Base-by-base conservation (phyloP, 179 eudicot genomes). In the Vitellaria paradoxa region DNA sequence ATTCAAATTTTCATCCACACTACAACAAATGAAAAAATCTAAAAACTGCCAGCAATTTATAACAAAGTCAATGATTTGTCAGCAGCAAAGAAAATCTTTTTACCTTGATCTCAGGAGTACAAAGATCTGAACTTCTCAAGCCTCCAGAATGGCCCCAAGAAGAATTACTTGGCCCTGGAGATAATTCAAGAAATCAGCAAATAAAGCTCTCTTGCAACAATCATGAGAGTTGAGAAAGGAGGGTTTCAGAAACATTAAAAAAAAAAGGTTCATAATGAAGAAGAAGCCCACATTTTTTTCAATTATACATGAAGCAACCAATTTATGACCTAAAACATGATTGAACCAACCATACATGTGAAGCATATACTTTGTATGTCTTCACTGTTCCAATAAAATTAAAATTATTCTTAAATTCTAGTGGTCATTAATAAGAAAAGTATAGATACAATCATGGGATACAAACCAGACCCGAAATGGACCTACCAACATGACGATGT, bases 21-120 rank as follows among this genome's bases (percentile, higher is more conserved):
- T 65, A 66, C 71, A 64, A 77, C 76, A 13, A 80, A 50, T 26
- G 42, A 60, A 13, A 15, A 40, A 42, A 15, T 59, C 9, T 73
- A 1, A 11, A 20, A 70, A 74, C 21, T 13, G 50, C 24, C 18
- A 64, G 45, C 18, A 70, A 45, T 26, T 64, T 65, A 40, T 52
- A 42, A 46, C 7, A 1, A 23, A 30, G 10, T 26, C 47, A 56
- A 30, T 52, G 10, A 42, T 55, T 37, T 73, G 37, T 62, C 64
- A 66, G 57, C 72, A 81, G 10, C 63, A 75, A 76, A 78, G 47
- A 76, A 60, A 24, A 72, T 49, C 73, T 60, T 72, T 75, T 75
- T 85, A 91, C 97, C 97, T 92, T 94, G 85, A 85, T 87, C 80
- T 92, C 98, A 59, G 98, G 98, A 65, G 94, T 92, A 85, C 84